These are phyloP conservation scores for Saccharata proteae DNA, from an alignment of 2,329 filamentous ascomycete species.

Conservation along the genomic window DNA sequence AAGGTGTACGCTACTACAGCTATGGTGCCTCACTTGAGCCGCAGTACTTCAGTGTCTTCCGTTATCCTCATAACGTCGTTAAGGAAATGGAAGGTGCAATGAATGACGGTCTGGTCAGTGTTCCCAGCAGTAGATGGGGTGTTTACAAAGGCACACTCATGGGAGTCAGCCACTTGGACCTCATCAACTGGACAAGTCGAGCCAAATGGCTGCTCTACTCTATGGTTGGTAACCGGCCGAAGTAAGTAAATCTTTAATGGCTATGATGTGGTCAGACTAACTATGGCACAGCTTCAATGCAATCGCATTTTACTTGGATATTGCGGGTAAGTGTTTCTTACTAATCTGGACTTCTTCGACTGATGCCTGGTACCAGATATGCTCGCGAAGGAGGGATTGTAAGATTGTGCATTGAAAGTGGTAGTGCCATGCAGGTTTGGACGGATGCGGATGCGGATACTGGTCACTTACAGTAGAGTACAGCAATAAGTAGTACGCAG, in stretches of 20 bases:
- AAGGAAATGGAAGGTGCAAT: slow-evolving; percentile 41
- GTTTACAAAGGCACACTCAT: slow-evolving; percentile 41
- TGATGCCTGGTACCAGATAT: slow-evolving; percentile 18
- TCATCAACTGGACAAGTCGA: slow-evolving; percentile 14
- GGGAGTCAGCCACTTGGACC: slow-evolving; percentile 1
- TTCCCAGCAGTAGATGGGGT: slow-evolving; percentile 48
- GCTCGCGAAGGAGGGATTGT: slow-evolving; percentile 27
- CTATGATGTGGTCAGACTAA: no score
- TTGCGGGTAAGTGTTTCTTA: slow-evolving; percentile 39
- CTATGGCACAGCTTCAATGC: slow-evolving; percentile 48
- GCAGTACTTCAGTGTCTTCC: slow-evolving; percentile 44
- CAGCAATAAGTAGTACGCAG: no score
- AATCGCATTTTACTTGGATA: slow-evolving; percentile 51
- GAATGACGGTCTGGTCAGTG: slow-evolving; percentile 52
- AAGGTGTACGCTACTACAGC: slow-evolving; percentile 47
- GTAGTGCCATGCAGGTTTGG: no score
- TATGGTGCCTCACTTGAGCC: slow-evolving; percentile 49
- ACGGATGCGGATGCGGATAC: no score
- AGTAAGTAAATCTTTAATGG: slow-evolving; percentile 23
- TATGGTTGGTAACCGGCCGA: slow-evolving; percentile 43
- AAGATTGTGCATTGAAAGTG: no score
- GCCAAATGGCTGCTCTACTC: slow-evolving; percentile 47
- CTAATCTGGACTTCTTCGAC: not conserved
- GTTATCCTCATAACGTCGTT: slow-evolving; percentile 44
- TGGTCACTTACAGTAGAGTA: no score